phyloP scores from a whole-genome alignment of 1,284 basidiomycete species.

The Termitomyces sp. region DNA sequence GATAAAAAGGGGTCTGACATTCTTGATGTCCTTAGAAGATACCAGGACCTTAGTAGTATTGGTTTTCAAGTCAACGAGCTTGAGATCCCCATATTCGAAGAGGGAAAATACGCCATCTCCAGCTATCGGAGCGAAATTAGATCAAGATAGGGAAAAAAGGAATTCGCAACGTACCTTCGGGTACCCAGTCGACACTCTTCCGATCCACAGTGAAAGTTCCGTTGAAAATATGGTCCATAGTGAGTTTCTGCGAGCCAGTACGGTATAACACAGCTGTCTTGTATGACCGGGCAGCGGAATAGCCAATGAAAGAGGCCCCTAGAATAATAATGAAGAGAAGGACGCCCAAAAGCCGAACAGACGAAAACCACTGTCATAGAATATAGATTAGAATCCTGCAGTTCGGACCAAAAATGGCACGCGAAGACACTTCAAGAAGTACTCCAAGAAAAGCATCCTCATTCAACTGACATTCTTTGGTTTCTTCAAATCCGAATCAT shows the following conservation, averaged over 20 bases:
- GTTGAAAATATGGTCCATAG: constrained; percentile 87
- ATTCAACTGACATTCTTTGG: constrained; percentile 4
- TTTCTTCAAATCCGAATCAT: constrained; percentile 11
- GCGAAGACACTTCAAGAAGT: not conserved
- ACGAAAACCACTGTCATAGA: constrained; percentile 26
- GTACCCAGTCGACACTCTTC: constrained; percentile 71
- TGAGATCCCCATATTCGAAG: constrained; percentile 56
- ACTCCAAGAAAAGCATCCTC: not conserved
- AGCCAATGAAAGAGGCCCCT: constrained; percentile 57
- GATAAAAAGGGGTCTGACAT: constrained; percentile 35
- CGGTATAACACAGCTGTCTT: constrained; percentile 46
- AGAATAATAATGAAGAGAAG: constrained; percentile 49
- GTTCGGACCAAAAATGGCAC: not conserved
- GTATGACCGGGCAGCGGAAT: constrained; percentile 70
- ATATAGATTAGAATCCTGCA: not conserved
- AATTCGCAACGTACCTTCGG: constrained; percentile 58
- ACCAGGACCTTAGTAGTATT: constrained; percentile 66
- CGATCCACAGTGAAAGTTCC: constrained; percentile 66
- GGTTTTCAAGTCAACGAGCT: constrained; percentile 74
- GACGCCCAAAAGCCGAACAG: constrained; percentile 52
- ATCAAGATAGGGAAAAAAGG: not conserved
- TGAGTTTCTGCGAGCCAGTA: constrained; percentile 61
- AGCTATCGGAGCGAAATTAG: constrained; percentile 40
- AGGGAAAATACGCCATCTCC: constrained; percentile 88
- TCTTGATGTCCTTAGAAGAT: constrained; percentile 50